Percentiles rank a stretch among this genome's conserved stretches.
Conservation (phyloP, 140 eudicot species). For the Cichorium intybus region DNA sequence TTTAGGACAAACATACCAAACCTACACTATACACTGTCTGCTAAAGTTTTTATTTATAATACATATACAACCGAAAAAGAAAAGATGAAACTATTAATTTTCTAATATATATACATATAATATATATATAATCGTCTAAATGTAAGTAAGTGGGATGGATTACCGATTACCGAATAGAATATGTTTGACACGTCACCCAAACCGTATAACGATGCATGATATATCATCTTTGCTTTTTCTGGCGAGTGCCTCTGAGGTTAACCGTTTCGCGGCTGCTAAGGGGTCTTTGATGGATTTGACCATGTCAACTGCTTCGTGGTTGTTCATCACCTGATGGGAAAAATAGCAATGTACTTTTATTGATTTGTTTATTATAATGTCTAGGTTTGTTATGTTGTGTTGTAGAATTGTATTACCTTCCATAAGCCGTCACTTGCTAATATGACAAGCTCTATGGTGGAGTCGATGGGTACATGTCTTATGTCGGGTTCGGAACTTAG, state of each 20-base stretch:
- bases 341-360: background rate
- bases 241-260: conserved; percentile 68
- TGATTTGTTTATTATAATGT: too few relatives aligned
- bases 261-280: conserved; percentile 72
- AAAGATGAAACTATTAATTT: background rate
- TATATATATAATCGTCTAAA: conserved; percentile 25
- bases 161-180: background rate
- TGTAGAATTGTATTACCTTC: too few relatives aligned
- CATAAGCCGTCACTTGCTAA: conserved; percentile 93
- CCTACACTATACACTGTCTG: conserved; percentile 27
- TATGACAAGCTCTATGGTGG: conserved; percentile 61
- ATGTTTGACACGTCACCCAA: conserved; percentile 41
- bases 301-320: conserved; percentile 66
- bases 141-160: conserved; percentile 7
- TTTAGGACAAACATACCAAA: conserved; percentile 5
- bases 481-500: conserved; percentile 86
- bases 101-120: conserved; percentile 19
- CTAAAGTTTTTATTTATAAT: conserved; percentile 4
- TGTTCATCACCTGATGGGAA: conserved; percentile 54
- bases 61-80: conserved; percentile 18
- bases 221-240: conserved; percentile 85
- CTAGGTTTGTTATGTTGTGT: too few relatives aligned
- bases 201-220: conserved; percentile 75
- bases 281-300: conserved; percentile 68
- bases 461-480: conserved; percentile 54